phyloP scores from a whole-genome alignment of 164 flowering plant genomes.

The Annona squamosa region DNA sequence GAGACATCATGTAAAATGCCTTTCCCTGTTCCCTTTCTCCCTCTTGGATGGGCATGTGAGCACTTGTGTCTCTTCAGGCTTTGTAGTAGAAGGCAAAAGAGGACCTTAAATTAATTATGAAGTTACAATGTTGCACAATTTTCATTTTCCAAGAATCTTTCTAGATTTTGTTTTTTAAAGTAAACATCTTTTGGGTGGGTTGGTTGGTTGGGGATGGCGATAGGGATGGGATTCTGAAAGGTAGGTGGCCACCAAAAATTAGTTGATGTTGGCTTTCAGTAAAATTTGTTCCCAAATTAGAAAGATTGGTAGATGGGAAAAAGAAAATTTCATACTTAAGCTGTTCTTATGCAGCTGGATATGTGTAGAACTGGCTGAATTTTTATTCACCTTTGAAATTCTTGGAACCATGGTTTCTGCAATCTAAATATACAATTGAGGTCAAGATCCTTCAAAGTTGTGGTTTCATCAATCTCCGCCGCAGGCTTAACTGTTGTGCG shows the following conservation, averaged over 20 bases:
- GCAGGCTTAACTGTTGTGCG: conserved; percentile 47
- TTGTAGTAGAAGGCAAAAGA: no score
- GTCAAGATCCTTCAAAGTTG: conserved; percentile 64
- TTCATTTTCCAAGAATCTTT: no score
- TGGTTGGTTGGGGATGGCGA: background rate
- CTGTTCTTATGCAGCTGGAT: background rate
- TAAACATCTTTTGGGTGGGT: no score
- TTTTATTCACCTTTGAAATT: conserved; percentile 33
- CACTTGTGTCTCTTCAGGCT: no score
- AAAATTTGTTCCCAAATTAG: background rate
- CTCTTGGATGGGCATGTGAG: no score
- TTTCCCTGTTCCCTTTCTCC: no score
- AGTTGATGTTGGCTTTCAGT: background rate
- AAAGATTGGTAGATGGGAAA: background rate
- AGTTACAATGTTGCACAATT: no score
- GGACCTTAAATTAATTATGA: no score
- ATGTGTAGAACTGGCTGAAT: background rate
- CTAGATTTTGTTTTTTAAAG: no score
- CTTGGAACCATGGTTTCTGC: conserved; percentile 49
- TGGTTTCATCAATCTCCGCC: conserved; percentile 45
- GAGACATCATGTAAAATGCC: background rate
- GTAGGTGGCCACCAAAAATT: background rate
- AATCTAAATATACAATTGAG: conserved; percentile 46
- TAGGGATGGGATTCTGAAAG: background rate
- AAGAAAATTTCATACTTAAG: background rate